These are phyloP conservation scores for Crinitomyces ghanaensis DNA, from an alignment of 805 yeast genomes.

Conservation along the genomic window DNA sequence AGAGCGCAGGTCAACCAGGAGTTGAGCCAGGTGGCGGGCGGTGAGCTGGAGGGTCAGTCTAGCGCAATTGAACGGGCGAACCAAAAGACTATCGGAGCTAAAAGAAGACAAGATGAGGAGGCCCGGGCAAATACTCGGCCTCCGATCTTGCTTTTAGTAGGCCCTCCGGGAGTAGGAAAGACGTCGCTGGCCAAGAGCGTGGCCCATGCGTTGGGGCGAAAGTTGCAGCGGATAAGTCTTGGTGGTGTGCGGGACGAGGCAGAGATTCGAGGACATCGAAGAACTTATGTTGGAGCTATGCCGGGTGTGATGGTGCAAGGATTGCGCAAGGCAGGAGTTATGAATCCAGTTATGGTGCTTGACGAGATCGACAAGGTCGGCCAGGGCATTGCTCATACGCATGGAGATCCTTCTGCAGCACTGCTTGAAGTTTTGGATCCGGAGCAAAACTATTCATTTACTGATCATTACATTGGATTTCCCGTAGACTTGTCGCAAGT, in stretches of 20 bases:
- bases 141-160: slow-evolving; percentile 72
- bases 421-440: slow-evolving; percentile 82
- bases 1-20: too few species aligned
- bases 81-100: too few species aligned
- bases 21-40: too few species aligned
- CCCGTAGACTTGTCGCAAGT: slow-evolving; percentile 77
- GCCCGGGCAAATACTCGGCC: slow-evolving; percentile 35
- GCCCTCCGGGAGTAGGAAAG: slow-evolving; percentile 93
- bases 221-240: slow-evolving; percentile 67
- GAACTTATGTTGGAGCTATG: slow-evolving; percentile 88
- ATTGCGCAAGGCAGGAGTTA: slow-evolving; percentile 57
- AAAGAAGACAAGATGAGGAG: too few species aligned
- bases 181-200: slow-evolving; percentile 77
- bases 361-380: slow-evolving; percentile 80
- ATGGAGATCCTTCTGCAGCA: slow-evolving; percentile 89
- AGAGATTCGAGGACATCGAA: slow-evolving; percentile 80
- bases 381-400: slow-evolving; percentile 38
- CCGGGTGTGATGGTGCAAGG: slow-evolving; percentile 77
- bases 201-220: slow-evolving; percentile 60
- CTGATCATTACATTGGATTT: slow-evolving; percentile 76
- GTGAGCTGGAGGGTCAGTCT: too few species aligned
- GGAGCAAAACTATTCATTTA: slow-evolving; percentile 67
- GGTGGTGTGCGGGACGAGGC: slow-evolving; percentile 88
- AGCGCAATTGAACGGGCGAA: too few species aligned
- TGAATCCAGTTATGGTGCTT: slow-evolving; percentile 72